A percentile compares a stretch with the other conserved stretches of the same genome.
Conservation (phyloP, 2,329 filamentous ascomycete species). For the Plectosphaerella plurivora region DNA sequence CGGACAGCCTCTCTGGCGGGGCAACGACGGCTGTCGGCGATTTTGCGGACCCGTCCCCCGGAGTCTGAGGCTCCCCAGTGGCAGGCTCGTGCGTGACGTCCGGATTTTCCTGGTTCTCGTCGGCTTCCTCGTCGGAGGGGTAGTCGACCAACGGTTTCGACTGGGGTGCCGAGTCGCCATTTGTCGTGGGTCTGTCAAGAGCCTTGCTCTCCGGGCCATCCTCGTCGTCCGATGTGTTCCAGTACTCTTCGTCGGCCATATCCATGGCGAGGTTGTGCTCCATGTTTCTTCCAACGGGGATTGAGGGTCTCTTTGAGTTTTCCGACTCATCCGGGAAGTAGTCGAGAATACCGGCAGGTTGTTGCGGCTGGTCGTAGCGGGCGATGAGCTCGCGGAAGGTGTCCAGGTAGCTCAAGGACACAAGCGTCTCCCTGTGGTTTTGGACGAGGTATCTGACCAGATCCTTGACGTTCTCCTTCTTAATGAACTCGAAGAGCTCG, state of each 20-base stretch:
- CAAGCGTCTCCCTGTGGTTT: constrained; percentile 73
- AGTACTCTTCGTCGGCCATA: constrained; percentile 86
- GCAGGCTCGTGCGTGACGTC: constrained; percentile 17
- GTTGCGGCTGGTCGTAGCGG: constrained; percentile 70
- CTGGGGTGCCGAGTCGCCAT: constrained; percentile 50
- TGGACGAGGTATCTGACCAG: constrained; percentile 81
- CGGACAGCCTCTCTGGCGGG: constrained; percentile 73
- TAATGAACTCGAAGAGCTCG: constrained; percentile 90
- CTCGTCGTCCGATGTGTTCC: constrained; percentile 74
- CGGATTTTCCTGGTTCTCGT: constrained; percentile 54
- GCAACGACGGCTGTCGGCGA: constrained; percentile 28
- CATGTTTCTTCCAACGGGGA: constrained; percentile 53
- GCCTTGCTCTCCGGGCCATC: constrained; percentile 26
- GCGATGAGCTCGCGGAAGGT: constrained; percentile 75
- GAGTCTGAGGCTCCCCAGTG: constrained; percentile 12
- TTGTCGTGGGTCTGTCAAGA: constrained; percentile 38
- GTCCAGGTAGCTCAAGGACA: constrained; percentile 74
- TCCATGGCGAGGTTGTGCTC: constrained; percentile 67
- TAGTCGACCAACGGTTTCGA: constrained; percentile 86
- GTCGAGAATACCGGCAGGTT: constrained; percentile 60
- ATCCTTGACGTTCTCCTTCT: constrained; percentile 74
- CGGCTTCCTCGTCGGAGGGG: constrained; percentile 79
- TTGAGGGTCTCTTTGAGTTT: constrained; percentile 35
- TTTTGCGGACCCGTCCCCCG: not conserved
- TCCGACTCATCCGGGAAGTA: constrained; percentile 70